phyloP scores from a whole-genome alignment of 495 filamentous ascomycete genomes.

The Penicillium lividum region DNA sequence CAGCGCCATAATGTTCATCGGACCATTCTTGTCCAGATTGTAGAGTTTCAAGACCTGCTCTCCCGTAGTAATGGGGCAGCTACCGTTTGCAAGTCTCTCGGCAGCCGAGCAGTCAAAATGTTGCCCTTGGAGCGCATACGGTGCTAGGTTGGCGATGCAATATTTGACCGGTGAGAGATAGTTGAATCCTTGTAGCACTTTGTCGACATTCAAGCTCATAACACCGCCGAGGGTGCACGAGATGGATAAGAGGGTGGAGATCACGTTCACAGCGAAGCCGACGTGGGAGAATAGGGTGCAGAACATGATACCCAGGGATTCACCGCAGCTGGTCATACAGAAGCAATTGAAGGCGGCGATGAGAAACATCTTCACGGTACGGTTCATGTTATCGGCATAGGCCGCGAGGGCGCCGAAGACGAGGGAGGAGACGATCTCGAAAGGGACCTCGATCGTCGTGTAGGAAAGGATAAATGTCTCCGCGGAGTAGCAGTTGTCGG shows the following conservation, averaged over 20 bases:
- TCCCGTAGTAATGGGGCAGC: conserved; percentile 61
- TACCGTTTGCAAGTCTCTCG: conserved; percentile 55
- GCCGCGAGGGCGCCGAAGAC: conserved; percentile 61
- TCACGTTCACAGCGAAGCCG: conserved; percentile 72
- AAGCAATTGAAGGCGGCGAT: conserved; percentile 67
- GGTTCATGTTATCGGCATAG: conserved; percentile 62
- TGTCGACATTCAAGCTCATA: conserved; percentile 65
- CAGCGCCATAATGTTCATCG: conserved; percentile 59
- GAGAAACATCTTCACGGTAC: conserved; percentile 62
- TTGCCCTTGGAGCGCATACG: conserved; percentile 57
- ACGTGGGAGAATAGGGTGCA: conserved; percentile 73
- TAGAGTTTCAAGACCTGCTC: conserved; percentile 65
- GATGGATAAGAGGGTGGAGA: conserved; percentile 61
- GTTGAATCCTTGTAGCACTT: conserved; percentile 66
- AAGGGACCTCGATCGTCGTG: conserved; percentile 65
- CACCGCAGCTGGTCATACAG: conserved; percentile 70
- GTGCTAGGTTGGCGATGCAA: conserved; percentile 59
- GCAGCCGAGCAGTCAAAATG: conserved; percentile 58
- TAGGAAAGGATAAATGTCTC: conserved; percentile 70
- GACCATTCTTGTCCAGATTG: conserved; percentile 56
- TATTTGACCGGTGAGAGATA: conserved; percentile 71
- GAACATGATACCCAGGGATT: conserved; percentile 77
- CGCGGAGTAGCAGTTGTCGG: conserved; percentile 65
- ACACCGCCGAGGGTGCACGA: conserved; percentile 68
- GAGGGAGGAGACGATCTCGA: conserved; percentile 63